Percentiles rank a stretch among this genome's conserved stretches.
Conservation (phyloP, 495 filamentous ascomycete species). For the Lepidopterella palustris region DNA sequence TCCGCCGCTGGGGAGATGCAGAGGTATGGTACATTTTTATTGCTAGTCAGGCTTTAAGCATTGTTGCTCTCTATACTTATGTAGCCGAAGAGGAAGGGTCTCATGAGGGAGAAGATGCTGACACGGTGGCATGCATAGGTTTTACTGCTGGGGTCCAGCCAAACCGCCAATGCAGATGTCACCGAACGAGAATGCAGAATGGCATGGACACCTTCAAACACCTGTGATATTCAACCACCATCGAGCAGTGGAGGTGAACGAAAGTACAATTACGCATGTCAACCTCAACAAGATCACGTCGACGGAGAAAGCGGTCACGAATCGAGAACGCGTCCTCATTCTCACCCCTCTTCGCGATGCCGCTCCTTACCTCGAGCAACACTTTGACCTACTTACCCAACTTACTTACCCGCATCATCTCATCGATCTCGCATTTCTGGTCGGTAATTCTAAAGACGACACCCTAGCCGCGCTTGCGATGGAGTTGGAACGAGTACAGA, state of each 20-base stretch:
- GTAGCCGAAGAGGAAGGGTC: not conserved
- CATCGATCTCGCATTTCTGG: constrained; percentile 92
- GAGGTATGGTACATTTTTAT: constrained; percentile 53
- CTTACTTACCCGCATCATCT: constrained; percentile 91
- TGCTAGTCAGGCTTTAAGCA: constrained; percentile 1
- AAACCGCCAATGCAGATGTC: constrained; percentile 93
- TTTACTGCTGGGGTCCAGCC: constrained; percentile 92
- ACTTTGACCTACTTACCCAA: constrained; percentile 88
- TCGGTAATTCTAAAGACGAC: constrained; percentile 85
- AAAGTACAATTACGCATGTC: constrained; percentile 65
- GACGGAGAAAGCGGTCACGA: constrained; percentile 65
- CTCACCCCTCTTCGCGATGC: constrained; percentile 93
- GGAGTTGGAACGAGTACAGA: constrained; percentile 85
- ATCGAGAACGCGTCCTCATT: constrained; percentile 86
- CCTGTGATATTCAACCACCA: constrained; percentile 96
- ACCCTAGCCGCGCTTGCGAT: constrained; percentile 71
- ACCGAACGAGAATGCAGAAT: constrained; percentile 78
- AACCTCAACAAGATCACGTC: constrained; percentile 83
- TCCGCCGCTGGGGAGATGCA: constrained; percentile 82
- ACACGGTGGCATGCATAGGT: constrained; percentile 49
- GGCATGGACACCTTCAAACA: constrained; percentile 81
- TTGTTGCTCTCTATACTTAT: too few species aligned
- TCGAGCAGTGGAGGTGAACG: constrained; percentile 75
- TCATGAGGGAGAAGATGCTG: constrained; percentile 9
- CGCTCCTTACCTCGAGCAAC: constrained; percentile 67